Percentiles rank a stretch among this genome's conserved stretches.
Evolutionary conservation across 78 protist species (phyloP).

Genomic region (Speleostelium caveatum): DNA sequence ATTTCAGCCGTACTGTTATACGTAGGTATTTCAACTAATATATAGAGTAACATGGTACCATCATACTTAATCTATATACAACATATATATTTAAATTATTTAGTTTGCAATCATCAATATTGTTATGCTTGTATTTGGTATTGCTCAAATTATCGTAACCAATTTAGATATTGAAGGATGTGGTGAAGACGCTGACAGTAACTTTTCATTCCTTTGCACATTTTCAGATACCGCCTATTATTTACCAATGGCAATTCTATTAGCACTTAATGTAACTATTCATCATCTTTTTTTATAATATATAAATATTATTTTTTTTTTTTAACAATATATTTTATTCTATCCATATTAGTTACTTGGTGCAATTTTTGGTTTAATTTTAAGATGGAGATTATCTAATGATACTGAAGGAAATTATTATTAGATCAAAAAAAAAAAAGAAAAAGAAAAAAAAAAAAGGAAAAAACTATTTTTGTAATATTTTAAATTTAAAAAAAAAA

Average conservation of each 20-base stretch:
- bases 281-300: background rate
- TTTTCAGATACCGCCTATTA: constrained; percentile 32
- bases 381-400: constrained; percentile 14
- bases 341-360: constrained; percentile 19
- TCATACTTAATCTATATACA: background rate
- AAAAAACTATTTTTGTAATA: too few relatives aligned
- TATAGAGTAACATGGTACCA: background rate
- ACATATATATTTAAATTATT: background rate
- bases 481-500: too few relatives aligned
- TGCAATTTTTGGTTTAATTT: constrained; percentile 12
- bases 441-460: background rate
- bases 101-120: constrained; percentile 62
- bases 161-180: constrained; percentile 29
- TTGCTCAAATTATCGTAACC: constrained; percentile 72
- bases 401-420: constrained; percentile 68
- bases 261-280: constrained; percentile 27
- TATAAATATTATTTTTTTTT: background rate
- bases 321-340: background rate
- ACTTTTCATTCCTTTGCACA: constrained; percentile 68
- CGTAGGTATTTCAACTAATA: constrained; percentile 6
- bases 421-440: constrained; percentile 20
- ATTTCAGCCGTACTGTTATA: constrained; percentile 42
- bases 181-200: constrained; percentile 12
- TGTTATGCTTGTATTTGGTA: constrained; percentile 59
- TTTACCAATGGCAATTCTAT: constrained; percentile 51